Conservation (phyloP, 1,284 basidiomycete genomes). For the Fomitopsis betulina region DNA sequence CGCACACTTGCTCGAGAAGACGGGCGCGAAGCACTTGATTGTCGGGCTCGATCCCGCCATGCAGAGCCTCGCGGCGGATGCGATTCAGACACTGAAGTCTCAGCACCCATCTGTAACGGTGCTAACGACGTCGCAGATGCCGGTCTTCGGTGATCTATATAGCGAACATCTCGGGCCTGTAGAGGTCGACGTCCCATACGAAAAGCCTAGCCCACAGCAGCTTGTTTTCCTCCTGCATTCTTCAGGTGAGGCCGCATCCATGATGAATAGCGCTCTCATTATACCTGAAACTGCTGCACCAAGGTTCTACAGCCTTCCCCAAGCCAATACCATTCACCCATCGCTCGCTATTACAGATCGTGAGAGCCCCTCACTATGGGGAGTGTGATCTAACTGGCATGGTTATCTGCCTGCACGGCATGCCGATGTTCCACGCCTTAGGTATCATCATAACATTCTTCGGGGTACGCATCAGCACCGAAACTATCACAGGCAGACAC, state of each 20-base stretch:
- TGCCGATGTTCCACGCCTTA: slow-evolving; percentile 20
- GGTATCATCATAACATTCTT: slow-evolving; percentile 8
- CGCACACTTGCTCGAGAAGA: slow-evolving; percentile 29
- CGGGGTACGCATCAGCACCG: slow-evolving; percentile 1
- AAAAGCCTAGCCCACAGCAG: slow-evolving; percentile 11
- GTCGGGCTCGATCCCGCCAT: slow-evolving; percentile 22
- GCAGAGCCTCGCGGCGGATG: slow-evolving; percentile 15
- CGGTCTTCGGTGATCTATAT: neutral
- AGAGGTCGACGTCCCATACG: slow-evolving; percentile 1
- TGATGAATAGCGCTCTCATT: no score
- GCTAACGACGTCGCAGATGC: neutral
- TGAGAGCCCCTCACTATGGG: slow-evolving; percentile 2
- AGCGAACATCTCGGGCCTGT: neutral
- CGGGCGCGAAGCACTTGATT: slow-evolving; percentile 22
- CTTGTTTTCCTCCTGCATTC: slow-evolving; percentile 28
- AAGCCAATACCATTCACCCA: slow-evolving; percentile 18
- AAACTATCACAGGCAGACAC: neutral
- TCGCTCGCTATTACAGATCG: slow-evolving; percentile 4
- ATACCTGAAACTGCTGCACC: neutral
- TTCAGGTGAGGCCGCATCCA: slow-evolving; percentile 22
- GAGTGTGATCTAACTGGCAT: slow-evolving; percentile 14
- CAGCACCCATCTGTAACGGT: neutral
- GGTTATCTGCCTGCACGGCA: slow-evolving; percentile 13
- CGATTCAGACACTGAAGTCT: neutral
- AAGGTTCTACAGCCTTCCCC: slow-evolving; percentile 23